phyloP scores from a whole-genome alignment of 352 stramenopile species.

The Phytophthora vignae region DNA sequence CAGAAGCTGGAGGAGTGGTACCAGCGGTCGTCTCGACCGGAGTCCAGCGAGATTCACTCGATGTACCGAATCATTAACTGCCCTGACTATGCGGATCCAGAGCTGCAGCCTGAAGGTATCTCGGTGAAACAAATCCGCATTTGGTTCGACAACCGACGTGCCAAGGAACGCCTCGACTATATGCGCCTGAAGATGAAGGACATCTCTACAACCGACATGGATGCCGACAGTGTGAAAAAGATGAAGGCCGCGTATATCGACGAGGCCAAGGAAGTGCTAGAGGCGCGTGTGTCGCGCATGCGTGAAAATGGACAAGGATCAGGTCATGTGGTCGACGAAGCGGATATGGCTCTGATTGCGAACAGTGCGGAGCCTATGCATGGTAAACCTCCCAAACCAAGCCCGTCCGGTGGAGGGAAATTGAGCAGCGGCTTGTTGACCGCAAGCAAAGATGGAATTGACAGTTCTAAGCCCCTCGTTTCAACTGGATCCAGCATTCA shows the following conservation, averaged over 20 bases:
- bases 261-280: slow-evolving; percentile 88
- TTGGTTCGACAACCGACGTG: slow-evolving; percentile 89
- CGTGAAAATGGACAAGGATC: slow-evolving; percentile 78
- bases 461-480: slow-evolving; percentile 19
- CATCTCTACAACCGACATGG: slow-evolving; percentile 84
- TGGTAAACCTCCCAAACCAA: slow-evolving; percentile 46
- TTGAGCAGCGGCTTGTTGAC: slow-evolving; percentile 6
- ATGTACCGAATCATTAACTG: slow-evolving; percentile 93
- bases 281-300: slow-evolving; percentile 81
- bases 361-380: slow-evolving; percentile 56
- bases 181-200: slow-evolving; percentile 93
- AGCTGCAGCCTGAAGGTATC: slow-evolving; percentile 87
- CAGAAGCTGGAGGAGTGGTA: slow-evolving; percentile 92
- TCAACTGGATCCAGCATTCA: slow-evolving; percentile 37
- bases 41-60: slow-evolving; percentile 88
- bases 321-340: slow-evolving; percentile 82
- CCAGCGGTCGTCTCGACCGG: slow-evolving; percentile 79
- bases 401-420: slow-evolving; percentile 40
- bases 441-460: slow-evolving; percentile 29
- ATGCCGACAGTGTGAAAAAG: slow-evolving; percentile 85
- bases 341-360: slow-evolving; percentile 70
- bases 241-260: slow-evolving; percentile 91
- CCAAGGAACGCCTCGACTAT: slow-evolving; percentile 88
- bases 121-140: slow-evolving; percentile 90
- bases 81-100: slow-evolving; percentile 80